Conservation (phyloP, 768 basidiomycete species). For the Nidula microcarpa region DNA sequence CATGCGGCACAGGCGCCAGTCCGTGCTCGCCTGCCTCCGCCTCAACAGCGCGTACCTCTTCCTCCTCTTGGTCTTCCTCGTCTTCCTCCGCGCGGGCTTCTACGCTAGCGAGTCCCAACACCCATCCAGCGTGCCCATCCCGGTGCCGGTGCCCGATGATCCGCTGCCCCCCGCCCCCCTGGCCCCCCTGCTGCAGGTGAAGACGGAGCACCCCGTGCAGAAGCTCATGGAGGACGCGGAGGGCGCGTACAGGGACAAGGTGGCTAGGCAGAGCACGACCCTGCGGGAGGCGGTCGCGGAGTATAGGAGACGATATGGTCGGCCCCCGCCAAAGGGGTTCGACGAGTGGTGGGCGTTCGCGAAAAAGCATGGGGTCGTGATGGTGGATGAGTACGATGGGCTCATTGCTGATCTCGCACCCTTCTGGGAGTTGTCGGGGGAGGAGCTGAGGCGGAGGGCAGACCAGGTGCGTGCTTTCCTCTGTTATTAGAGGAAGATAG, state of each 20-base stretch:
- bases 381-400: constrained; percentile 89
- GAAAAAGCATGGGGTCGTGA: constrained; percentile 62
- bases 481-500: background rate
- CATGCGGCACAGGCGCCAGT: background rate
- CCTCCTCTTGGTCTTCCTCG: constrained; percentile 33
- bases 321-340: constrained; percentile 86
- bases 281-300: constrained; percentile 76
- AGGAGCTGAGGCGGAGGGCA: constrained; percentile 66
- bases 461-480: constrained; percentile 37
- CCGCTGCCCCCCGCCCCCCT: background rate
- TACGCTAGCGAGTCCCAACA: constrained; percentile 17
- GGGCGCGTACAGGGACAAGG: constrained; percentile 56
- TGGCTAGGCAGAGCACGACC: constrained; percentile 77
- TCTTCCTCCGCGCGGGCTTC: constrained; percentile 51
- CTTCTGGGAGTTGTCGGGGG: constrained; percentile 74
- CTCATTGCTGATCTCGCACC: constrained; percentile 79
- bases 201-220: constrained; percentile 72
- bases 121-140: constrained; percentile 8
- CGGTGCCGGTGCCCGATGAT: background rate
- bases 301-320: constrained; percentile 74
- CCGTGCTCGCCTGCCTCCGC: constrained; percentile 9
- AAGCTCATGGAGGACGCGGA: constrained; percentile 83
- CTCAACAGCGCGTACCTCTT: constrained; percentile 36
- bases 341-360: constrained; percentile 89
- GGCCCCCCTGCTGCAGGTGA: constrained; percentile 3